Evolutionary conservation across 805 yeast genomes (phyloP).

Genomic region (Grigorovia humatica): DNA sequence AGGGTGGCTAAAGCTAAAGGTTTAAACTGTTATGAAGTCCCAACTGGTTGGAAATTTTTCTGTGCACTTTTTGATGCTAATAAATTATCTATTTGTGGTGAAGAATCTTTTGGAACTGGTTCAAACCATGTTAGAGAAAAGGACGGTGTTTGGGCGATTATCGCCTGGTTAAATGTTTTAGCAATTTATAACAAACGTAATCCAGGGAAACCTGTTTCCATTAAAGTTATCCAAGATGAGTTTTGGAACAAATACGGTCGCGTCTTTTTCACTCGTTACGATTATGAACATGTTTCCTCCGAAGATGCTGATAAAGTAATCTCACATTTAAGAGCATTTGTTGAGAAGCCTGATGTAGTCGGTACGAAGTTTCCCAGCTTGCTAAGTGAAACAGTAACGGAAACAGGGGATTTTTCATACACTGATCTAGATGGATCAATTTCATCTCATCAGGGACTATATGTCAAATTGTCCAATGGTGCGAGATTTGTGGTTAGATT

Average conservation of each 20-base stretch:
- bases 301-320: constrained; percentile 70
- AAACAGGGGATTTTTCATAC: constrained; percentile 84
- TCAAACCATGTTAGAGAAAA: constrained; percentile 96
- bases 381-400: constrained; percentile 43
- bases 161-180: constrained; percentile 93
- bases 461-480: constrained; percentile 70
- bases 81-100: constrained; percentile 94
- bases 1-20: constrained; percentile 75
- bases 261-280: constrained; percentile 95
- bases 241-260: constrained; percentile 94
- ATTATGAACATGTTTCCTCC: constrained; percentile 72
- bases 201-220: constrained; percentile 52
- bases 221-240: constrained; percentile 66
- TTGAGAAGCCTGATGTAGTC: constrained; percentile 32
- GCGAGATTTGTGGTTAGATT: constrained; percentile 80
- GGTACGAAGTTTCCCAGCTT: constrained; percentile 43
- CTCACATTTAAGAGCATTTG: constrained; percentile 35
- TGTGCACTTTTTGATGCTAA: constrained; percentile 91
- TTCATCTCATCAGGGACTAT: constrained; percentile 80
- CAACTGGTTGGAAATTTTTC: constrained; percentile 99
- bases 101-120: constrained; percentile 97
- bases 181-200: constrained; percentile 66
- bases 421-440: constrained; percentile 93
- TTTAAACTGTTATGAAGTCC: constrained; percentile 80
- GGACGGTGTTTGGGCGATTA: constrained; percentile 96